These are phyloP conservation scores for Ophioceras dolichostomum DNA, from an alignment of 2,329 filamentous ascomycete species.

Conservation along the genomic window DNA sequence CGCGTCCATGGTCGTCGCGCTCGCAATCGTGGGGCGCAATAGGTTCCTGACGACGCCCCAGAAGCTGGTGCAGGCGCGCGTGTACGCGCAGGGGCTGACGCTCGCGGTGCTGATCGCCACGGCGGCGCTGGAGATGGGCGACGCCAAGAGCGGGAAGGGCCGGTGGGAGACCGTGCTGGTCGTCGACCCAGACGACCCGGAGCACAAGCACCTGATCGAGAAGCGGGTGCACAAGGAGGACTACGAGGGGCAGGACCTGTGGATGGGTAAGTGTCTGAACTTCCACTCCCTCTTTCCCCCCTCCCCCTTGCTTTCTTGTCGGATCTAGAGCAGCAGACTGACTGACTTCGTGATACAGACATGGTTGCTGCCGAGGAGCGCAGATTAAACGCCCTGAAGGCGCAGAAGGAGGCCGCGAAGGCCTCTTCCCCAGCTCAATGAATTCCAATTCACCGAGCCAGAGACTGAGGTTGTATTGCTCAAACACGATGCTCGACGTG, in stretches of 20 bases:
- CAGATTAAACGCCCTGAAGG: constrained; percentile 29
- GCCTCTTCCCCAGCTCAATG: no score
- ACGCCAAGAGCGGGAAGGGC: constrained; percentile 63
- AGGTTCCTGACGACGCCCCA: constrained; percentile 62
- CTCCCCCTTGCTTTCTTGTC: constrained; percentile 3
- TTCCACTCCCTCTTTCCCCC: not conserved
- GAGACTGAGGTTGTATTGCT: no score
- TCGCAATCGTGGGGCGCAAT: constrained; percentile 66
- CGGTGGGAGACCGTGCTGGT: constrained; percentile 79
- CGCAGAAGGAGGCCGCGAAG: constrained; percentile 13
- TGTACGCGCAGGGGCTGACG: constrained; percentile 86
- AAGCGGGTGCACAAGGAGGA: constrained; percentile 80
- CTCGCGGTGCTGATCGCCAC: constrained; percentile 72
- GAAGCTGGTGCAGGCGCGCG: constrained; percentile 88
- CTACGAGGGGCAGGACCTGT: constrained; percentile 82
- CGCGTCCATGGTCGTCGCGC: constrained; percentile 62
- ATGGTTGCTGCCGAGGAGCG: constrained; percentile 76
- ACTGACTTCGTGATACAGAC: constrained; percentile 32
- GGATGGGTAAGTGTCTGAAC: constrained; percentile 76
- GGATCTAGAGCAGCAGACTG: not conserved
- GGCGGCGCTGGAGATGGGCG: constrained; percentile 68
- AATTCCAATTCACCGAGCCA: no score
- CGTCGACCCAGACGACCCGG: constrained; percentile 67
- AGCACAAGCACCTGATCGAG: constrained; percentile 74
- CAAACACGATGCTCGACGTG: no score